Percentiles rank a stretch among this genome's conserved stretches.
Evolutionary conservation across 2,329 filamentous ascomycete species (phyloP).

Genomic region (Penicillium janthinellum): DNA sequence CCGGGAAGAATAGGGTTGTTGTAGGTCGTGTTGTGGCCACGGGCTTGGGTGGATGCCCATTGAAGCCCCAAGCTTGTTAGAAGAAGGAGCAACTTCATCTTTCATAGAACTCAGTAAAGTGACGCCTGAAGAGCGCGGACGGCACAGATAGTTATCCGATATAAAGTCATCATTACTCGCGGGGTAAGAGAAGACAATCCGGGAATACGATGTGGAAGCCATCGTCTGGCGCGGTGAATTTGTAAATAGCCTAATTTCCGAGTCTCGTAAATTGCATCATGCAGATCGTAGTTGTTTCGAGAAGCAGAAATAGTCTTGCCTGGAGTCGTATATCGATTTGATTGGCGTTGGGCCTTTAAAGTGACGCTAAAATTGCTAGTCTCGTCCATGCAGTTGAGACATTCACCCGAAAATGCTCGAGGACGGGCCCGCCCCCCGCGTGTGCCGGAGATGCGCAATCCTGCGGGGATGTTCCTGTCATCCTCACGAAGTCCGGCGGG

Average conservation of each 20-base stretch:
- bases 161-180: background rate
- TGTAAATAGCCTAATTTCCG: background rate
- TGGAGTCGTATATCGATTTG: background rate
- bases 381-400: background rate
- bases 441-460: background rate
- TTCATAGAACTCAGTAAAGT: background rate
- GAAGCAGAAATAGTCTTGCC: background rate
- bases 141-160: background rate
- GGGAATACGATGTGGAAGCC: background rate
- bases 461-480: background rate
- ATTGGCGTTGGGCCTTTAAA: background rate
- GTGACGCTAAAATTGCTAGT: background rate
- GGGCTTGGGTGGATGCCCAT: background rate
- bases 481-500: background rate
- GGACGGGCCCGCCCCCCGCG: background rate
- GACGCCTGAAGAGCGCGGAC: background rate
- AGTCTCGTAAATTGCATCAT: background rate
- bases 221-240: background rate
- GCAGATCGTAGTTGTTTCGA: background rate
- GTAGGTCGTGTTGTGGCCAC: background rate
- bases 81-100: background rate
- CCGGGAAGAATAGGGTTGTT: slow-evolving; percentile 51
- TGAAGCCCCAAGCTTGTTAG: background rate
- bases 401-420: background rate
- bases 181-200: background rate